Percentiles rank a stretch among this genome's conserved stretches.
phyloP scores from a whole-genome alignment of 176 grass and related monocot genomes.

The Bothriochloa decipiens region DNA sequence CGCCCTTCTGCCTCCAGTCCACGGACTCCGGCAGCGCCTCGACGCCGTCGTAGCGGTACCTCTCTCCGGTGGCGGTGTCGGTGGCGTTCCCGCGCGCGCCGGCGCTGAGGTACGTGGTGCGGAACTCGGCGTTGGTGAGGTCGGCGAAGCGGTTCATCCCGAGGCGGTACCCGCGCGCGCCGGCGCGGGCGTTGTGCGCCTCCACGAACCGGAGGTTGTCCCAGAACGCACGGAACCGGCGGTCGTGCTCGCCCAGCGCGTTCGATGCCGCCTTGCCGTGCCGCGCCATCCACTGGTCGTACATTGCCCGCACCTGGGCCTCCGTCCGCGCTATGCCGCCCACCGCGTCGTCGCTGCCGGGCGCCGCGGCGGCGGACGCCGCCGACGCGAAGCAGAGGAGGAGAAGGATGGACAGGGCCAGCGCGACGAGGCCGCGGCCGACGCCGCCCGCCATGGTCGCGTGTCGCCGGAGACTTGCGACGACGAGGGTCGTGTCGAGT shows the following conservation, averaged over 20 bases:
- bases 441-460: conserved; percentile 29
- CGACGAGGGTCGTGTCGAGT: not conserved
- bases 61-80: not conserved
- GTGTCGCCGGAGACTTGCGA: not conserved
- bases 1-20: conserved; percentile 79
- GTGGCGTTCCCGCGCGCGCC: not conserved
- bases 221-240: conserved; percentile 67
- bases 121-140: conserved; percentile 71
- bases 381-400: not conserved
- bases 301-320: conserved; percentile 51
- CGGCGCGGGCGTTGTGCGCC: conserved; percentile 64
- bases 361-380: not conserved
- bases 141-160: conserved; percentile 77
- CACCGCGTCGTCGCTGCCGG: conserved; percentile 34
- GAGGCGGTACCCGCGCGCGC: conserved; percentile 44
- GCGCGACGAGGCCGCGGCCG: not conserved
- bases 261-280: conserved; percentile 36
- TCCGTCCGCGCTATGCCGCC: conserved; percentile 57
- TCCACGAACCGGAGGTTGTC: conserved; percentile 85
- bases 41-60: conserved; percentile 27
- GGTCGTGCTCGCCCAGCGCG: conserved; percentile 53
- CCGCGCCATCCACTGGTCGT: conserved; percentile 64
- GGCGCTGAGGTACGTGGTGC: conserved; percentile 48
- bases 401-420: conserved; percentile 3
- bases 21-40: conserved; percentile 58